These are phyloP conservation scores for Metarhizium guizhouense DNA, from an alignment of 2,329 filamentous ascomycete species.

Conservation along the genomic window DNA sequence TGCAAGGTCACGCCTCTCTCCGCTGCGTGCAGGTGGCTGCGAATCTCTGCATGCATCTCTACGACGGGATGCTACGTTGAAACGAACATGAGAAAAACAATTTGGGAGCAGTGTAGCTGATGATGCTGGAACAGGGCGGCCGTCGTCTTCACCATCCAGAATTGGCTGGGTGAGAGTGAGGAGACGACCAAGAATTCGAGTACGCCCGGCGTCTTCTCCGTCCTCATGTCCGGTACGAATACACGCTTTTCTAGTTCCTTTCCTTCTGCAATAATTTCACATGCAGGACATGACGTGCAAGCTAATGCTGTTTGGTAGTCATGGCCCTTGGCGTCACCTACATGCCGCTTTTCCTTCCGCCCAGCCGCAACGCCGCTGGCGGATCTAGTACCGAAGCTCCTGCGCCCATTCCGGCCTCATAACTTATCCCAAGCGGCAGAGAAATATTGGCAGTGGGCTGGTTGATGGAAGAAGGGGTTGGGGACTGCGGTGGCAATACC, in stretches of 20 bases:
- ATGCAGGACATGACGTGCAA: background rate
- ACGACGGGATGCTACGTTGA: background rate
- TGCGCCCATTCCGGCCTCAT: constrained; percentile 17
- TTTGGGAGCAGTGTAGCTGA: background rate
- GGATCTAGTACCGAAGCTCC: constrained; percentile 25
- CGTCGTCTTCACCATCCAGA: constrained; percentile 65
- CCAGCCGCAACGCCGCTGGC: constrained; percentile 15
- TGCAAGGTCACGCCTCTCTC: background rate
- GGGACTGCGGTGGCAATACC: too few relatives aligned
- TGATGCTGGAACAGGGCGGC: constrained; percentile 45
- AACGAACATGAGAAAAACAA: background rate
- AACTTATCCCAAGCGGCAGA: background rate
- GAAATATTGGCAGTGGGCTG: background rate
- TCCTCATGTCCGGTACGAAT: constrained; percentile 67
- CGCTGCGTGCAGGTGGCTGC: background rate
- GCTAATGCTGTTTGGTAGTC: constrained; percentile 29
- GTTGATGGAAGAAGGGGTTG: background rate
- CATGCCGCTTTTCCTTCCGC: constrained; percentile 41
- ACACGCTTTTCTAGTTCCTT: background rate
- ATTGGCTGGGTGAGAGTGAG: constrained; percentile 68
- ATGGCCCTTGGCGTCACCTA: constrained; percentile 50
- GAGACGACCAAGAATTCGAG: constrained; percentile 53
- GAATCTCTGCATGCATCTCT: background rate
- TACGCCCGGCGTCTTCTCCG: constrained; percentile 63
- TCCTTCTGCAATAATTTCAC: too few relatives aligned